These are phyloP conservation scores for Xanthoceras sorbifolium DNA, from an alignment of 345 rosid genomes.

Conservation along the genomic window DNA sequence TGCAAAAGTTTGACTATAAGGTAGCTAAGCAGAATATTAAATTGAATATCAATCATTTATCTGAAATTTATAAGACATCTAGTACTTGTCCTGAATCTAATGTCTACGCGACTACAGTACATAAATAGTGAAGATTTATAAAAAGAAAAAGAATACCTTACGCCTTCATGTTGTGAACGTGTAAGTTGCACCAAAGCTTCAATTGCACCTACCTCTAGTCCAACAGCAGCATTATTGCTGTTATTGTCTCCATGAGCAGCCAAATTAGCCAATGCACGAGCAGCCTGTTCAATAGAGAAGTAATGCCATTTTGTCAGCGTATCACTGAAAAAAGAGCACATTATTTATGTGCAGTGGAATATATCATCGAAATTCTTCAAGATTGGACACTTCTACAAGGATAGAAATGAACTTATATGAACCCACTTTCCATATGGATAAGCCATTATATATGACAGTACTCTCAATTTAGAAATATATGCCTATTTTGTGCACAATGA, in stretches of 20 bases:
- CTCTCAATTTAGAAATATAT: background rate
- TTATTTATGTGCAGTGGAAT: background rate
- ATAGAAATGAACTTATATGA: background rate
- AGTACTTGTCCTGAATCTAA: background rate
- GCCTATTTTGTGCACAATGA: background rate
- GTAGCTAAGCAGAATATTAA: background rate
- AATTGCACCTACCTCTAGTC: slow-evolving; percentile 40
- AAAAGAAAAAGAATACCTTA: slow-evolving; percentile 27
- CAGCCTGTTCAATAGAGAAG: slow-evolving; percentile 29
- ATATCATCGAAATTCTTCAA: background rate
- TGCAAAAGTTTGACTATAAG: background rate
- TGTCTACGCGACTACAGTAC: background rate
- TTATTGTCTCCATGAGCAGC: slow-evolving; percentile 49
- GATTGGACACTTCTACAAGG: background rate
- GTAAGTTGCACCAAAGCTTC: slow-evolving; percentile 42
- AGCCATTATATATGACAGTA: background rate
- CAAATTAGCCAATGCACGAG: slow-evolving; percentile 43
- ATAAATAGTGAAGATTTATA: background rate
- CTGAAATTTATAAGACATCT: background rate
- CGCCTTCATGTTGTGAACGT: slow-evolving; percentile 40
- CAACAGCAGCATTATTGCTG: slow-evolving; percentile 36
- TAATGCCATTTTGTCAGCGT: slow-evolving; percentile 5
- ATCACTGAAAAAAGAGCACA: background rate
- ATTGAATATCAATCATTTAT: background rate
- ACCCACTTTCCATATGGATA: background rate